Conservation (phyloP, 2,329 filamentous ascomycete genomes). For the Elsinoe necatrix region DNA sequence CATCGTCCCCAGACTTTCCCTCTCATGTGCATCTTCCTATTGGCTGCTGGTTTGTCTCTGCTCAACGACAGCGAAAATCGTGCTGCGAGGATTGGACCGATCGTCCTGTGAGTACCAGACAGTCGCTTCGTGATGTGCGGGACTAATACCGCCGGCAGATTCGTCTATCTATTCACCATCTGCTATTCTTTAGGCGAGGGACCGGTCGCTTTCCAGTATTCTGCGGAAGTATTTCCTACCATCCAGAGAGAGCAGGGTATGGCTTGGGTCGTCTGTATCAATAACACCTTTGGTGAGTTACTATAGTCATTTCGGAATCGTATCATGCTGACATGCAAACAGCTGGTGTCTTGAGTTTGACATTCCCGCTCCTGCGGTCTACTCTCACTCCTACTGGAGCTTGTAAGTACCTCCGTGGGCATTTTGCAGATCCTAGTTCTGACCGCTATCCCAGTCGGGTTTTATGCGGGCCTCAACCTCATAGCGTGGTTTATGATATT, state of each 20-base stretch:
- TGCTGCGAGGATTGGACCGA: constrained; percentile 31
- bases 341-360: constrained; percentile 36
- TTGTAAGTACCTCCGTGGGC: too few species aligned
- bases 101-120: constrained; percentile 24
- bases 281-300: constrained; percentile 38
- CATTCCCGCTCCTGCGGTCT: constrained; percentile 23
- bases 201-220: constrained; percentile 24
- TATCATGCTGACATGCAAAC: not conserved
- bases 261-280: constrained; percentile 53
- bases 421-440: too few species aligned
- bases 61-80: constrained; percentile 24
- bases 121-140: not conserved
- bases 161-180: constrained; percentile 36
- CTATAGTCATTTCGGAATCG: not conserved
- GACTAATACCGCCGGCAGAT: constrained; percentile 16
- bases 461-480: constrained; percentile 30
- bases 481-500: constrained; percentile 38
- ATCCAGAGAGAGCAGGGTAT: constrained; percentile 43
- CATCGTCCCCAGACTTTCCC: constrained; percentile 33
- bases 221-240: constrained; percentile 36
- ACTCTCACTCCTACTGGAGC: not conserved
- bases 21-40: constrained; percentile 41
- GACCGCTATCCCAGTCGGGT: constrained; percentile 16
- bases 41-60: constrained; percentile 40
- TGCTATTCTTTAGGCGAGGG: constrained; percentile 23